Conservation (phyloP, 176 grass and related monocot species). For the Oryza meridionalis region DNA sequence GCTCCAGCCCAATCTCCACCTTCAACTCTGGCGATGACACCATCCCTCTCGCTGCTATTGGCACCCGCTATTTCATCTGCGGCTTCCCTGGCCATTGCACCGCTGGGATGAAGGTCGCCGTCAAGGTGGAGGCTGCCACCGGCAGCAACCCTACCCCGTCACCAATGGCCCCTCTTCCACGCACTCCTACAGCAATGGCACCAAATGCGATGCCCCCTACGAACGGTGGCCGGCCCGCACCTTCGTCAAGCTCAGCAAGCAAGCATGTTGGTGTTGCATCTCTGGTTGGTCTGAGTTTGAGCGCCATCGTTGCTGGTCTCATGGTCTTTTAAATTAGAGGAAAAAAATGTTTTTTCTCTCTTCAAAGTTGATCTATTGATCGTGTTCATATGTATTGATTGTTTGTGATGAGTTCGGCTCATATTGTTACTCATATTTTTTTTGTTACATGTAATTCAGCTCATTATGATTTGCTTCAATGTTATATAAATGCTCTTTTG, state of each 20-base stretch:
- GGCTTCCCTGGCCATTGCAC: conserved; percentile 48
- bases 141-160: background rate
- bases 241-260: conserved; percentile 6
- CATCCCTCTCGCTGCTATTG: conserved; percentile 1
- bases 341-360: too few species aligned
- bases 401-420: background rate
- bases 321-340: background rate
- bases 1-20: background rate
- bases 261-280: background rate
- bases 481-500: too few species aligned
- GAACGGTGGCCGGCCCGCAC: background rate
- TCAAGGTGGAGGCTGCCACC: conserved; percentile 12
- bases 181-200: background rate
- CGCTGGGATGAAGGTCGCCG: conserved; percentile 46
- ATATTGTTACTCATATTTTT: background rate
- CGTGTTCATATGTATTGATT: too few species aligned
- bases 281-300: background rate
- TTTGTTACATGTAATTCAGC: background rate
- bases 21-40: conserved; percentile 4
- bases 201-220: background rate
- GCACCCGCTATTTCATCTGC: conserved; percentile 52
- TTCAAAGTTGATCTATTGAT: too few species aligned
- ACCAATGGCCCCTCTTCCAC: background rate
- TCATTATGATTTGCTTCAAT: background rate
- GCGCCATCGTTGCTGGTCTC: conserved; percentile 1